phyloP scores from a whole-genome alignment of 2,329 filamentous ascomycete genomes.

The Dactylellina leptospora region DNA sequence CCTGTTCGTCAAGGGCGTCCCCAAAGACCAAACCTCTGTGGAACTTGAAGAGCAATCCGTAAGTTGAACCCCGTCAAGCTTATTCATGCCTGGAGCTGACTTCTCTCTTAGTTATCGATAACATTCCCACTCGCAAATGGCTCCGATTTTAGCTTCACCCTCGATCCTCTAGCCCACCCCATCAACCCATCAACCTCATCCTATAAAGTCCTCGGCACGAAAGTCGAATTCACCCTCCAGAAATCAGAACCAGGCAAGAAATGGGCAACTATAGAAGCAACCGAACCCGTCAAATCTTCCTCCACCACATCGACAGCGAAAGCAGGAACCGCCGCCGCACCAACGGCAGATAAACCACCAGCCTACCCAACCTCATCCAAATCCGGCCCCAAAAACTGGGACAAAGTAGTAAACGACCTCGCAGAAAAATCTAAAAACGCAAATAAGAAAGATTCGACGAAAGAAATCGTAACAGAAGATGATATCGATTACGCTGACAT shows the following conservation, averaged over 20 bases:
- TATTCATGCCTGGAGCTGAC: too few relatives aligned
- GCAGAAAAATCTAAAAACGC: conserved; percentile 61
- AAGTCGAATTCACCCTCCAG: conserved; percentile 78
- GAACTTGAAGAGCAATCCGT: conserved; percentile 60
- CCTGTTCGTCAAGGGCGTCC: conserved; percentile 71
- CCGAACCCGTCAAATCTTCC: conserved; percentile 54
- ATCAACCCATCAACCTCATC: conserved; percentile 72
- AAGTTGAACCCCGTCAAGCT: conserved; percentile 15
- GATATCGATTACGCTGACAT: conserved; percentile 60
- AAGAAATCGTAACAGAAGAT: conserved; percentile 60
- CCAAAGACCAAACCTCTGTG: conserved; percentile 66
- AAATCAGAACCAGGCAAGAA: conserved; percentile 73
- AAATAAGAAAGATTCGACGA: conserved; percentile 57
- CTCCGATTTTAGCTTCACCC: conserved; percentile 71
- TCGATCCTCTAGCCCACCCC: conserved; percentile 69
- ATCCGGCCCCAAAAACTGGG: conserved; percentile 88
- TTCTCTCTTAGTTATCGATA: conserved; percentile 25
- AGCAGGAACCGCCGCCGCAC: conserved; percentile 45
- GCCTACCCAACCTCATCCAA: conserved; percentile 87
- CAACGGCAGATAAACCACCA: conserved; percentile 62
- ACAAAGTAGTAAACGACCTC: conserved; percentile 72
- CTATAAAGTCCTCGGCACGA: conserved; percentile 75
- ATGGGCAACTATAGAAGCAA: conserved; percentile 71
- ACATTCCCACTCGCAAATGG: conserved; percentile 68
- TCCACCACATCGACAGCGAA: conserved; percentile 54